These are phyloP conservation scores for Polygonum aviculare DNA, from an alignment of 148 eudicot genomes.

Conservation along the genomic window DNA sequence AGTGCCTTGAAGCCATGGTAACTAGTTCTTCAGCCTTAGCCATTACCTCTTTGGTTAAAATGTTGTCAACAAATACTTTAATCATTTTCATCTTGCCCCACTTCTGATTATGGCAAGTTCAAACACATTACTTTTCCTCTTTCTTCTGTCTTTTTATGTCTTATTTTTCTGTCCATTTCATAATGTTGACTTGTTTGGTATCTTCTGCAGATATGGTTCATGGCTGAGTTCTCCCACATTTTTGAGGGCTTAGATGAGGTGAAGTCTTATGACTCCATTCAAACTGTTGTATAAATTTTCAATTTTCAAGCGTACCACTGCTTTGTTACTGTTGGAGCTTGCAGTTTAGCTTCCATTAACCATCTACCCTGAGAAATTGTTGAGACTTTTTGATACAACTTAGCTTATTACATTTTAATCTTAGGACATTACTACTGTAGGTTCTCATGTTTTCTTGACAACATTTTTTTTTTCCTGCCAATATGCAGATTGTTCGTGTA, in stretches of 20 bases:
- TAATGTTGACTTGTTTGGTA: background rate
- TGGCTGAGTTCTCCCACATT: constrained; percentile 71
- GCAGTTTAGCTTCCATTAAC: background rate
- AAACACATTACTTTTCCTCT: background rate
- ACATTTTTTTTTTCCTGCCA: background rate
- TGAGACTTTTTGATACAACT: background rate
- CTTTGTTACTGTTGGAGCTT: background rate
- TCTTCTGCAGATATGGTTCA: constrained; percentile 82
- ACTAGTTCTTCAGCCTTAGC: background rate
- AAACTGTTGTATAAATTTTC: background rate
- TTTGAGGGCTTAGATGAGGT: constrained; percentile 71
- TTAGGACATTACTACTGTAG: background rate
- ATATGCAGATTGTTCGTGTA: constrained; percentile 59
- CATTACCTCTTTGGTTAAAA: background rate
- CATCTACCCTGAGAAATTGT: background rate
- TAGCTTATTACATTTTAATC: background rate
- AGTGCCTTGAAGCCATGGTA: constrained; percentile 94
- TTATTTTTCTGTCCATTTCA: background rate
- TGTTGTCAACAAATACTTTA: background rate
- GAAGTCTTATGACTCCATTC: background rate
- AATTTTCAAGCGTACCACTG: background rate
- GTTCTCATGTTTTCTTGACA: background rate
- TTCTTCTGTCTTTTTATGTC: background rate
- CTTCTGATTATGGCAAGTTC: background rate
- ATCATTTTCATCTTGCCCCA: too few relatives aligned